These are phyloP conservation scores for Zygotorulaspora mrakii DNA, from an alignment of 1,139 yeast species.

Conservation along the genomic window DNA sequence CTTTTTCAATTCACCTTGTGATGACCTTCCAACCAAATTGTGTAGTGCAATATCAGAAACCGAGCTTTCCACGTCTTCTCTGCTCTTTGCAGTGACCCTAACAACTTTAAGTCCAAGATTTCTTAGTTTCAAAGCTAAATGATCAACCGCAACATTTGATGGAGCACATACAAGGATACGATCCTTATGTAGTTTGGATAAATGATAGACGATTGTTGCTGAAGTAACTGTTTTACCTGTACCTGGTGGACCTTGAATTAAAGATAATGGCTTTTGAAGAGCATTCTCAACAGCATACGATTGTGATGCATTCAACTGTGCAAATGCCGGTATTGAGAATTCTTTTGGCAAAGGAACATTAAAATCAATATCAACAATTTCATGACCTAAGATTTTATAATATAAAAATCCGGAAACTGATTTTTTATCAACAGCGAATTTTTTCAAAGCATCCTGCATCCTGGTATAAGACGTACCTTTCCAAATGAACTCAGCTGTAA, in stretches of 20 bases:
- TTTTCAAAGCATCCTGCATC: conserved; percentile 73
- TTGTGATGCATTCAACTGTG: conserved; percentile 75
- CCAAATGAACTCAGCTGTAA: conserved; percentile 89
- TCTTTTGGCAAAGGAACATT: conserved; percentile 56
- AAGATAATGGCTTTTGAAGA: conserved; percentile 68
- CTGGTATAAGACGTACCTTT: conserved; percentile 78
- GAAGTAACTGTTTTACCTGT: conserved; percentile 96
- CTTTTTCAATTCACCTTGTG: conserved; percentile 57
- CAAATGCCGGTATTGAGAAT: conserved; percentile 63
- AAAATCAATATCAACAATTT: conserved; percentile 61
- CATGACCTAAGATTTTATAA: conserved; percentile 80
- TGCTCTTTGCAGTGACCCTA: conserved; percentile 67
- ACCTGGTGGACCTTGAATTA: conserved; percentile 93
- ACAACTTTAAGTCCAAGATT: conserved; percentile 70
- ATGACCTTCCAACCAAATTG: conserved; percentile 43
- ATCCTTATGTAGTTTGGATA: conserved; percentile 54
- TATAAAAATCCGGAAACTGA: conserved; percentile 76
- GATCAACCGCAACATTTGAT: conserved; percentile 93
- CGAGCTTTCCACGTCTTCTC: conserved; percentile 75
- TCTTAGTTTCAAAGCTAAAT: conserved; percentile 69
- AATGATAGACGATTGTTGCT: conserved; percentile 80
- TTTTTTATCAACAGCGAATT: conserved; percentile 67
- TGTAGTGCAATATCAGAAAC: conserved; percentile 54
- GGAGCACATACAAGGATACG: conserved; percentile 88
- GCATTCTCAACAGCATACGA: conserved; percentile 71